phyloP scores from a whole-genome alignment of 371 early-diverging fungal genomes.

The Apophysomyces variabilis region DNA sequence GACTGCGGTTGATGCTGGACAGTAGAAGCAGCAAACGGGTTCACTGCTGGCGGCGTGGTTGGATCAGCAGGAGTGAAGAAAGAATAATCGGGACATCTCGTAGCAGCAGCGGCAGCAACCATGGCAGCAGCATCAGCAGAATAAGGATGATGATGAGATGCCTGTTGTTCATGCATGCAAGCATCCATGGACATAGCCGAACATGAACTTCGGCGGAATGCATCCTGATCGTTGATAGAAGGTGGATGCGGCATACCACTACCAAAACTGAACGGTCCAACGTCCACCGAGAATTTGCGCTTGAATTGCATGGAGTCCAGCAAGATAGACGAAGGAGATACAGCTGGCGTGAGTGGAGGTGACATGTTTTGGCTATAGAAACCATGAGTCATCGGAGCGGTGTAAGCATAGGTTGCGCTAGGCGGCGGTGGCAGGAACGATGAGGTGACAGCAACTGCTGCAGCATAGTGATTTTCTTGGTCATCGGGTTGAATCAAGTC shows the following conservation, averaged over 20 bases:
- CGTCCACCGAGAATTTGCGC: slow-evolving; percentile 56
- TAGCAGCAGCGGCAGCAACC: slow-evolving; percentile 13
- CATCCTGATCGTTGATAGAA: slow-evolving; percentile 33
- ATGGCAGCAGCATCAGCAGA: slow-evolving; percentile 12
- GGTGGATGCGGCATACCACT: slow-evolving; percentile 31
- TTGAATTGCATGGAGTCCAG: slow-evolving; percentile 34
- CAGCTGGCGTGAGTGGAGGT: slow-evolving; percentile 31
- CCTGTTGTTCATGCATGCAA: slow-evolving; percentile 14
- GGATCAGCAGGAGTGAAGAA: not conserved
- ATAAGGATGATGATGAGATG: not conserved
- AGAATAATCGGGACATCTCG: slow-evolving; percentile 11
- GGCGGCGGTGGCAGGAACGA: not conserved
- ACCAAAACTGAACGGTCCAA: slow-evolving; percentile 51
- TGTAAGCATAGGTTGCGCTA: not conserved
- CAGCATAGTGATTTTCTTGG: slow-evolving; percentile 3
- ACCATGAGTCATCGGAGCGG: not conserved
- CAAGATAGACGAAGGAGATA: slow-evolving; percentile 28
- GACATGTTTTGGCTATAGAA: slow-evolving; percentile 15
- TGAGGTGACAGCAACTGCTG: not conserved
- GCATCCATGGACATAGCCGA: slow-evolving; percentile 36
- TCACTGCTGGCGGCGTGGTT: not conserved
- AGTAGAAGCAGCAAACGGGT: slow-evolving; percentile 8
- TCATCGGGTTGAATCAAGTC: slow-evolving; percentile 1
- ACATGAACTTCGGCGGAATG: slow-evolving; percentile 40
- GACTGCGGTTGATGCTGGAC: slow-evolving; percentile 4